A percentile compares a stretch with the other conserved stretches of the same genome.
These are phyloP conservation scores for Xanthoconium stramineum DNA, from an alignment of 768 basidiomycete species.

Conservation along the genomic window DNA sequence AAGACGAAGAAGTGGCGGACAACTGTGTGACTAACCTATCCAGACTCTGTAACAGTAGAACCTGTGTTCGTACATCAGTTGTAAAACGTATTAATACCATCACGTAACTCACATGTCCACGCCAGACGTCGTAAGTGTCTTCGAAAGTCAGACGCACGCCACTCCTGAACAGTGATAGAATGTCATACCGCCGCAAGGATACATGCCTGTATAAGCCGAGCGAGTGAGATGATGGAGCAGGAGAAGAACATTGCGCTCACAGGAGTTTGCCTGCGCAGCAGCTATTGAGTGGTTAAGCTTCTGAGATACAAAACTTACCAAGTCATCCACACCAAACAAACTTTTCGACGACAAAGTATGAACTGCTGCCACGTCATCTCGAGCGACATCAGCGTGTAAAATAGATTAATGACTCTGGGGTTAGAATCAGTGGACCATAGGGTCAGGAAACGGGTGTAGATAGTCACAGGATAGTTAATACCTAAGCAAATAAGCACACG, in stretches of 20 bases:
- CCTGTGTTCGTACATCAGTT: too few species aligned
- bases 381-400: not conserved
- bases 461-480: too few species aligned
- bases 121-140: not conserved
- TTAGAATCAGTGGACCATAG: not conserved
- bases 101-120: not conserved
- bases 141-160: not conserved
- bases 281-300: not conserved
- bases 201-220: not conserved
- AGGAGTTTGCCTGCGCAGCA: not conserved
- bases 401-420: too few species aligned
- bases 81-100: not conserved
- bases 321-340: too few species aligned
- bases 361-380: not conserved
- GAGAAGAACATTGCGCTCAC: not conserved
- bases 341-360: too few species aligned
- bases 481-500: too few species aligned
- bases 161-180: not conserved
- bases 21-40: too few species aligned
- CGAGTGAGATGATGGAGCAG: not conserved
- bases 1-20: too few species aligned
- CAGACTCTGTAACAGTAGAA: too few species aligned
- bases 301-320: not conserved
- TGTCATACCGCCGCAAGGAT: not conserved
- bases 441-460: too few species aligned